A percentile compares a stretch with the other conserved stretches of the same genome.
Conservation (phyloP, 164 flowering plant genomes). For the Euptelea pleiosperma region DNA sequence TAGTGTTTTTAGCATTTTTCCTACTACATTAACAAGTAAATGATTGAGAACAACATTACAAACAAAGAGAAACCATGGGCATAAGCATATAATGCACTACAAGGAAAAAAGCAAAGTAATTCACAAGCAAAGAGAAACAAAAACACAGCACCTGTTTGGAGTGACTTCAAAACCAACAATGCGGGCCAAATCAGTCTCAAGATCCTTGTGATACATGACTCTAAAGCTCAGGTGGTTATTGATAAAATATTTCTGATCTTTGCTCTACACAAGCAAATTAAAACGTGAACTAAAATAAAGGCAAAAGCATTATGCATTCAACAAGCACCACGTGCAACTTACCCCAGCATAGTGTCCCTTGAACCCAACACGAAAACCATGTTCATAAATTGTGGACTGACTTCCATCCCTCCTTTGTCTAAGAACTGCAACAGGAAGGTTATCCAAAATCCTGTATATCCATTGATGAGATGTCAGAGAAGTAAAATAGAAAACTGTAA, state of each 20-base stretch:
- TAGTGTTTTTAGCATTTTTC: no score
- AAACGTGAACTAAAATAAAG: not conserved
- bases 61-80: not conserved
- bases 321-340: conserved; percentile 12
- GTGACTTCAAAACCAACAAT: conserved; percentile 69
- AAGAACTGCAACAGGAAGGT: conserved; percentile 91
- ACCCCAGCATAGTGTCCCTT: conserved; percentile 52
- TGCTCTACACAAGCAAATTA: conserved; percentile 34
- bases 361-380: conserved; percentile 88
- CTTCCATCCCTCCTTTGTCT: conserved; percentile 76
- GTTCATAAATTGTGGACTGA: conserved; percentile 58
- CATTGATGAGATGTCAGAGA: not conserved
- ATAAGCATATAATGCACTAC: not conserved
- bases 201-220: conserved; percentile 61
- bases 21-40: no score
- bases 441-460: conserved; percentile 58
- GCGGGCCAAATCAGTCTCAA: conserved; percentile 49
- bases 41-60: not conserved
- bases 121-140: not conserved
- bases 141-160: conserved; percentile 39
- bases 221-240: conserved; percentile 60
- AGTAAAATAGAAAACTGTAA: no score
- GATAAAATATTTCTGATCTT: conserved; percentile 52
- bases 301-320: not conserved
- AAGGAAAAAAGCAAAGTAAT: not conserved